Percentiles rank a stretch among this genome's conserved stretches.
Evolutionary conservation across 2,329 filamentous ascomycete genomes (phyloP).

Genomic region (Ilyonectria mors-panacis): DNA sequence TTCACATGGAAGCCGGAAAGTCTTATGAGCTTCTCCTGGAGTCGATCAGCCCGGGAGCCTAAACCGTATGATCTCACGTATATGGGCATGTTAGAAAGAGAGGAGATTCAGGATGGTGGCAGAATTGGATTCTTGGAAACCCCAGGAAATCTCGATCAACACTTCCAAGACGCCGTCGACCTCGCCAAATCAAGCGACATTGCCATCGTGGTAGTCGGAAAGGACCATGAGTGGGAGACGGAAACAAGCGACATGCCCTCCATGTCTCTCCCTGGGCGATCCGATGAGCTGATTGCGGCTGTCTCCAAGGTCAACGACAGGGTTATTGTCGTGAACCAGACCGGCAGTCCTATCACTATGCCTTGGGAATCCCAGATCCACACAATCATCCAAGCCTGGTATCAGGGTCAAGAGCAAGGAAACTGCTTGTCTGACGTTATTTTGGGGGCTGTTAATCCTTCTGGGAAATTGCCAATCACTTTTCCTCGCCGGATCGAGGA

Average conservation of each 20-base stretch:
- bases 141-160: conserved; percentile 25
- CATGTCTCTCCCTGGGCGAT: conserved; percentile 31
- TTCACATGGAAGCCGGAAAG: conserved; percentile 32
- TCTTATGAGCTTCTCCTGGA: conserved; percentile 30
- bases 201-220: conserved; percentile 29
- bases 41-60: conserved; percentile 30
- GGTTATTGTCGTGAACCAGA: conserved; percentile 37
- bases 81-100: conserved; percentile 30
- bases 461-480: conserved; percentile 74
- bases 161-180: conserved; percentile 30
- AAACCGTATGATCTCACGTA: conserved; percentile 34
- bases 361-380: conserved; percentile 55
- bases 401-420: conserved; percentile 40
- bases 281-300: conserved; percentile 26
- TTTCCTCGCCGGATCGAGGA: conserved; percentile 75
- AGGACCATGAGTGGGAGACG: conserved; percentile 37
- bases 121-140: conserved; percentile 36
- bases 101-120: conserved; percentile 37
- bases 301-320: conserved; percentile 18
- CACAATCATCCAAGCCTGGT: conserved; percentile 42
- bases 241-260: conserved; percentile 33
- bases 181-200: conserved; percentile 26
- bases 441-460: conserved; percentile 33
- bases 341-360: conserved; percentile 49
- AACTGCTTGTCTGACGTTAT: conserved; percentile 43